These are phyloP conservation scores for Pistacia vera DNA, from an alignment of 345 rosid species.

Conservation along the genomic window DNA sequence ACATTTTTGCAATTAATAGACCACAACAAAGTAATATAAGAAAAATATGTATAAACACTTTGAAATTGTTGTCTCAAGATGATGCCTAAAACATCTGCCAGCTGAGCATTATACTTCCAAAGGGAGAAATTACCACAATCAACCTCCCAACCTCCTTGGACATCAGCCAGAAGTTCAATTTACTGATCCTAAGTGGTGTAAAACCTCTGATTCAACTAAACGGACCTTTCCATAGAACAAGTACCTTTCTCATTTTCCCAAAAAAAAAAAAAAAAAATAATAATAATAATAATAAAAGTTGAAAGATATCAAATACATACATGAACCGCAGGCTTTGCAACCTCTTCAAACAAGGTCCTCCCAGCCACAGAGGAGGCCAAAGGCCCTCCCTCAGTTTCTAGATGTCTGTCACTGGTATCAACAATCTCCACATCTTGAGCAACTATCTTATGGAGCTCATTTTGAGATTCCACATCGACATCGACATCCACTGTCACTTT, in stretches of 20 bases:
- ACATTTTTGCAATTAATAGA: conserved; percentile 8
- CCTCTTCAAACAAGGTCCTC: conserved; percentile 11
- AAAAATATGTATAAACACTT: not conserved
- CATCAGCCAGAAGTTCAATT: not conserved
- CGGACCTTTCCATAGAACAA: not conserved
- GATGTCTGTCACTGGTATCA: conserved; percentile 18
- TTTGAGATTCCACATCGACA: conserved; percentile 17
- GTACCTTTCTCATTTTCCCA: not conserved
- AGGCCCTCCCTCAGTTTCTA: conserved; percentile 19
- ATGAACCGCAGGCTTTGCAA: not conserved
- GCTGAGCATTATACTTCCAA: not conserved
- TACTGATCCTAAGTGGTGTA: not conserved
- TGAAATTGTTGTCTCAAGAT: not conserved
- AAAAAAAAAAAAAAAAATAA: not conserved
- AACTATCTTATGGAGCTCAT: conserved; percentile 7
- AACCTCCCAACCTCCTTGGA: not conserved
- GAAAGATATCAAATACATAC: conserved; percentile 12
- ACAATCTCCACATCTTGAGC: conserved; percentile 12
- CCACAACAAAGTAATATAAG: not conserved
- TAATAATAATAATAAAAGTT: too few species aligned
- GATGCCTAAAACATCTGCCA: not conserved
- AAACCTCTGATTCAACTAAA: not conserved
- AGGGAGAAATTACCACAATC: not conserved
- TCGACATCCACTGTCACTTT: conserved; percentile 7
- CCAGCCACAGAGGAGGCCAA: not conserved